A percentile compares a stretch with the other conserved stretches of the same genome.
Conservation (phyloP, 306 rosid species). For the Styphnolobium japonicum region DNA sequence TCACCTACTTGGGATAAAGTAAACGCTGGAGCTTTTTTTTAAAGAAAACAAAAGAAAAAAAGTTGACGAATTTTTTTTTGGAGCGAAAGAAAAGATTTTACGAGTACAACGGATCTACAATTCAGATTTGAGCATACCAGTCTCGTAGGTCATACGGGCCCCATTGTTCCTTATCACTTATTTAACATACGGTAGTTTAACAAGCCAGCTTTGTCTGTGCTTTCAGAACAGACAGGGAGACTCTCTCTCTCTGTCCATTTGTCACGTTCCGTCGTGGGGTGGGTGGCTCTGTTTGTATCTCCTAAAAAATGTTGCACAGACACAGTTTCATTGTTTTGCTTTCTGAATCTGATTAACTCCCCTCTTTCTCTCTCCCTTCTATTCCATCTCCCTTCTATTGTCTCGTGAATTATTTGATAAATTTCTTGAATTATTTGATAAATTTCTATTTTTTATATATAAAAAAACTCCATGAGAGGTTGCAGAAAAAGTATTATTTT, state of each 20-base stretch:
- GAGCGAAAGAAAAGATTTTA: too few species aligned
- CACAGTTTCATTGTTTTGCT: not conserved
- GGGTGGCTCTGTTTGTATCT: conserved; percentile 38
- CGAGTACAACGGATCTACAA: too few species aligned
- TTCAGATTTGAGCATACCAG: not conserved
- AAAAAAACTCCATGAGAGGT: not conserved
- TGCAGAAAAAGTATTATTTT: not conserved
- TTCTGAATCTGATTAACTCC: not conserved
- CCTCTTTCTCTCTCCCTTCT: not conserved
- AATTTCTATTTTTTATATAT: not conserved
- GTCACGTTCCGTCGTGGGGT: conserved; percentile 53
- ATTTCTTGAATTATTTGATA: conserved; percentile 19
- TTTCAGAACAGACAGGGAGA: too few species aligned
- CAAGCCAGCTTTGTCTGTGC: too few species aligned
- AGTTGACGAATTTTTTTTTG: too few species aligned
- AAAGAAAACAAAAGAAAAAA: too few species aligned
- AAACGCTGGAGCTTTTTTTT: too few species aligned
- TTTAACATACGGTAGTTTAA: too few species aligned
- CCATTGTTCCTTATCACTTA: not conserved
- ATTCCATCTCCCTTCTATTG: not conserved
- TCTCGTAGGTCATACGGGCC: not conserved
- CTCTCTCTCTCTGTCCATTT: conserved; percentile 19
- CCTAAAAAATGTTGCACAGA: conserved; percentile 23
- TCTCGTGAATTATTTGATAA: conserved; percentile 22
- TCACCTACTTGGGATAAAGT: too few species aligned